Base-by-base conservation (phyloP, 768 basidiomycete species). In the Russula earlei region DNA sequence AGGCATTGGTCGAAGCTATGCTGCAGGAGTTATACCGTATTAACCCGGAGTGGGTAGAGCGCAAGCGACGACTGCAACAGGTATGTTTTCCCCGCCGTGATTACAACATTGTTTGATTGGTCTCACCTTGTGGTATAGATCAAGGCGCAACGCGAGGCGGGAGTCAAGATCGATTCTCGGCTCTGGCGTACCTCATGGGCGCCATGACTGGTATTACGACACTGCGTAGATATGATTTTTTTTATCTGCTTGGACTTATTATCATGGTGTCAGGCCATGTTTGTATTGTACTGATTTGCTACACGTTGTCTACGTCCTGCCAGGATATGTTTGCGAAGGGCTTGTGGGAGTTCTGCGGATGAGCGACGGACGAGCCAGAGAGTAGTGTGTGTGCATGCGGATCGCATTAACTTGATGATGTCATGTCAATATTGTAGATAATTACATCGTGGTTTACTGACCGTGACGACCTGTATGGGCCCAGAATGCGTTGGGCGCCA, bases 31-130 rank as follows among this genome's bases (percentile, higher is more conserved):
- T 62, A 27, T 62, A 61, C 34, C 42, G 49, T 14, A 45, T 62
- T 22, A 62, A 46, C 22, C 62, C 62, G 0, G 55, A 57, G 36
- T 62, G 62, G 62, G 55, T 49, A 24, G 62, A 56, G 46, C 59
- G 62, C 36, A 61, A 58, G 46, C 42, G 34, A 49, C 53, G 52
- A 43, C 52, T 62, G 7, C 19, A 61, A 41, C 36, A 62, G 62
- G 62, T 61, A 41, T 33, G 50, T 46, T 34, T 27, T 22, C n/a
- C 41, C 9, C 19, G 14, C 20, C 12, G n/a, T 19, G 9, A 25
- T 12, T 14, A 11, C 22, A 24, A 45, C 34, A 22, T 29, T 22
- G 17, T 10, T 3, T 40, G 14, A 25, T 59, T 15, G 46, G 20
- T 4, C 3, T 34, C 31, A 10, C 36, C 7, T 47, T 19, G 34